Percentiles rank a stretch among this genome's conserved stretches.
Evolutionary conservation across 2,329 filamentous ascomycete genomes (phyloP).

Genomic region (Kalaharituber pfeilii): DNA sequence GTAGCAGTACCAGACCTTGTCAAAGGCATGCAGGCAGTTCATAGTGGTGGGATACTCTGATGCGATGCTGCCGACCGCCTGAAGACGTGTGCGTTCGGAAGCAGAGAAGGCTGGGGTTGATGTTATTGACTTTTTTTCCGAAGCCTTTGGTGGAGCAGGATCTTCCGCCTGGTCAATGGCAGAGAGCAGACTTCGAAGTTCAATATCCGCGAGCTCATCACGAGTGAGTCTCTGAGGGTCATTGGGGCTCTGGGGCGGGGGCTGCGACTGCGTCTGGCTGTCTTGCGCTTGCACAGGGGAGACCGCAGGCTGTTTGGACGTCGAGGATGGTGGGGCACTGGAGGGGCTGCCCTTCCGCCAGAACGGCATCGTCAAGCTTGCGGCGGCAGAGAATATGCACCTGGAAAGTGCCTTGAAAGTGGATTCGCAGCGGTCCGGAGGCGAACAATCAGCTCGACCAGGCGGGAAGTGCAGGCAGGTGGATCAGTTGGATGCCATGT

Average conservation of each 20-base stretch:
- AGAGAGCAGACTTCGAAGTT: conserved; percentile 18
- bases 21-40: conserved; percentile 81
- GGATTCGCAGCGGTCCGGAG: no score
- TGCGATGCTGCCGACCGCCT: conserved; percentile 3
- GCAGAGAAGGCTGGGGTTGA: neutral
- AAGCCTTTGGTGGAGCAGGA: neutral
- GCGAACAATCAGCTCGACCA: no score
- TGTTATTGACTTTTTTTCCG: neutral
- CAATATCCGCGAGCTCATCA: conserved; percentile 20
- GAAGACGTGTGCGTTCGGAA: neutral
- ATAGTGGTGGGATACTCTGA: conserved; percentile 45
- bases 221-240: conserved; percentile 7
- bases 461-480: no score
- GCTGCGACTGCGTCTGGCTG: neutral
- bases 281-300: no score
- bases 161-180: conserved; percentile 1
- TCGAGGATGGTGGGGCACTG: neutral
- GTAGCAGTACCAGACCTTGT: conserved; percentile 86
- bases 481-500: no score
- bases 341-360: neutral
- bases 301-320: neutral
- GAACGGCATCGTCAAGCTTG: neutral
- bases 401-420: no score
- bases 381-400: no score
- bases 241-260: neutral